A percentile compares a stretch with the other conserved stretches of the same genome.
Conservation (phyloP, 179 eudicot genomes). For the Drosera spatulata region DNA sequence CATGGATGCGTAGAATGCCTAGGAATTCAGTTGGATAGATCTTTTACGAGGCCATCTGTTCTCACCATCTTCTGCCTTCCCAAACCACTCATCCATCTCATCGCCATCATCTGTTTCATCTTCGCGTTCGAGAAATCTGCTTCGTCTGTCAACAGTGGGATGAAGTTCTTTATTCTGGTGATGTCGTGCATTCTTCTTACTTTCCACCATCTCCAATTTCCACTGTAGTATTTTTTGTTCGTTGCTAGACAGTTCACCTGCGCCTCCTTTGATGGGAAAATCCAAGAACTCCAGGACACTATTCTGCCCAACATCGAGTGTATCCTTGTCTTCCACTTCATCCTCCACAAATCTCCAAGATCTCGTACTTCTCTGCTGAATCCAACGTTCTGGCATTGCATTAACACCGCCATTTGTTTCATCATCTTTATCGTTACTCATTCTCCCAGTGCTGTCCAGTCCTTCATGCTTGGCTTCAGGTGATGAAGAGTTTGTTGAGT, state of each 20-base stretch:
- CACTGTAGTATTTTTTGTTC: slow-evolving; percentile 16
- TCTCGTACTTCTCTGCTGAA: not conserved
- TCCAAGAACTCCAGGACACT: slow-evolving; percentile 12
- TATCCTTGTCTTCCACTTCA: slow-evolving; percentile 6
- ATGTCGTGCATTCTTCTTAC: slow-evolving; percentile 3
- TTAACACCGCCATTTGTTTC: not conserved
- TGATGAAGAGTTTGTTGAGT: not conserved
- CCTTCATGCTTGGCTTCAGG: not conserved
- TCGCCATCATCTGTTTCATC: slow-evolving; percentile 10
- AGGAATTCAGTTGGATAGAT: too few relatives aligned
- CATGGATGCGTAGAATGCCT: too few relatives aligned
- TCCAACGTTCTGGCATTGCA: too few relatives aligned
- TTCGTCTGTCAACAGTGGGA: slow-evolving; percentile 1
- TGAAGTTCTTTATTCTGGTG: slow-evolving; percentile 11
- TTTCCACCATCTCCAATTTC: slow-evolving; percentile 23
- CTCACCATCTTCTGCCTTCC: not conserved
- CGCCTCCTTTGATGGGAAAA: slow-evolving; percentile 27
- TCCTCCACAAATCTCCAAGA: slow-evolving; percentile 3
- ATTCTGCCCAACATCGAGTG: slow-evolving; percentile 2
- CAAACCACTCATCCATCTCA: slow-evolving; percentile 39
- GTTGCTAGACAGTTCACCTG: slow-evolving; percentile 20
- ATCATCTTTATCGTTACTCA: not conserved
- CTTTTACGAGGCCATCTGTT: too few relatives aligned
- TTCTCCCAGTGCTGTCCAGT: not conserved
- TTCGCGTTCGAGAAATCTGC: slow-evolving; percentile 6